Percentiles rank a stretch among this genome's conserved stretches.
These are phyloP conservation scores for Stentor coeruleus DNA, from an alignment of 73 alveolate species.

Conservation along the genomic window DNA sequence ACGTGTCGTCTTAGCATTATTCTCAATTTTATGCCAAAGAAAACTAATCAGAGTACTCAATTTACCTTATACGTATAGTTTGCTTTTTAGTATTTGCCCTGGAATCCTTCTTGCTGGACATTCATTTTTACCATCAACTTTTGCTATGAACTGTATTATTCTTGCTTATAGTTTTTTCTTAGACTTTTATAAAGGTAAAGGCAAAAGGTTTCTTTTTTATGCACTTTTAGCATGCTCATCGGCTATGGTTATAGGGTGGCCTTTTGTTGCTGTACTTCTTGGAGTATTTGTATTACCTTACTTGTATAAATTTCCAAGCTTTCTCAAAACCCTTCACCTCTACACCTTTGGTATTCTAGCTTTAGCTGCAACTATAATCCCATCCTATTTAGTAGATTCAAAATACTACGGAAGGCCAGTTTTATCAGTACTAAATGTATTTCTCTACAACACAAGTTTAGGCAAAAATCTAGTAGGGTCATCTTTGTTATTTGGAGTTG, in stretches of 20 bases:
- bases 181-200: background rate
- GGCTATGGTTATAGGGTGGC: conserved; percentile 31
- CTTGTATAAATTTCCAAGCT: background rate
- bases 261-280: conserved; percentile 25
- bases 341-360: background rate
- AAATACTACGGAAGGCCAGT: background rate
- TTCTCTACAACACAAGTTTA: conserved; percentile 23
- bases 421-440: background rate
- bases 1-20: background rate
- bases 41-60: conserved; percentile 4
- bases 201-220: background rate
- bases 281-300: conserved; percentile 11
- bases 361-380: background rate
- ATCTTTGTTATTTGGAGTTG: conserved; percentile 30
- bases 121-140: conserved; percentile 5
- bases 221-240: conserved; percentile 15
- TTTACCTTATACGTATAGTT: background rate
- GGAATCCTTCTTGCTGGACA: conserved; percentile 17
- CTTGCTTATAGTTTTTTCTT: background rate
- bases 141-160: background rate
- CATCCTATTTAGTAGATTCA: background rate
- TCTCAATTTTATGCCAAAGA: background rate
- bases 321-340: background rate
- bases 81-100: background rate
- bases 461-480: conserved; percentile 13